Conservation (phyloP, 768 basidiomycete species). For the Pholiota microspora region DNA sequence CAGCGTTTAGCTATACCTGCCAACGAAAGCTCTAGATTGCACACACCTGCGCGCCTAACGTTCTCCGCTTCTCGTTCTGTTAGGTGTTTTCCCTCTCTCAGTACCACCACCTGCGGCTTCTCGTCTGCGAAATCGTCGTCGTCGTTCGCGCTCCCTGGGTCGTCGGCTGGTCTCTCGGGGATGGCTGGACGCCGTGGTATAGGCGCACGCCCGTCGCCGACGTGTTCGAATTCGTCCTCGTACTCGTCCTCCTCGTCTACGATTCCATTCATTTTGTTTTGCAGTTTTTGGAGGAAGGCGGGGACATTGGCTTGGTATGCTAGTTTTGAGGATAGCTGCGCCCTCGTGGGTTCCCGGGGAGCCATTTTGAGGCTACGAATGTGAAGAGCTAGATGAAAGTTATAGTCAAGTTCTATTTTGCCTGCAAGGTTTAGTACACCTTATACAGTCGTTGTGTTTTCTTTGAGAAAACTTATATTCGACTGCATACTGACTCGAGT, state of each 20-base stretch:
- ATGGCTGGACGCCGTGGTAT: constrained; percentile 74
- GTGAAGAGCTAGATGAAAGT: neutral
- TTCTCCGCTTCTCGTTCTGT: constrained; percentile 77
- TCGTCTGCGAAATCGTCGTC: constrained; percentile 63
- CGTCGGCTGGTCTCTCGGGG: constrained; percentile 62
- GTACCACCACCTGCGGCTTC: constrained; percentile 84
- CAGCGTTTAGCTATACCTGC: neutral
- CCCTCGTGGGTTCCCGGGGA: constrained; percentile 64
- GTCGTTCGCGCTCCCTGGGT: constrained; percentile 74
- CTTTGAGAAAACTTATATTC: too few species aligned
- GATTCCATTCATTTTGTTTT: constrained; percentile 58
- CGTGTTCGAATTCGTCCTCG: constrained; percentile 56
- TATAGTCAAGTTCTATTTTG: neutral
- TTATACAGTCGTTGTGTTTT: too few species aligned
- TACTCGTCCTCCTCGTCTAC: constrained; percentile 44
- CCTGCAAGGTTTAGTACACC: too few species aligned
- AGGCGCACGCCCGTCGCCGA: constrained; percentile 68
- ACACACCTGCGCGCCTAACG: constrained; percentile 66
- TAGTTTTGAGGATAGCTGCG: constrained; percentile 71
- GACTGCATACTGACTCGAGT: too few species aligned
- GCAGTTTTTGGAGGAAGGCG: constrained; percentile 62
- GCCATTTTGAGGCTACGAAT: constrained; percentile 27
- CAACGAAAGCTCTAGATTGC: neutral
- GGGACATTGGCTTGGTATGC: constrained; percentile 62
- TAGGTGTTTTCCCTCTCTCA: constrained; percentile 87